Conservation (phyloP, 345 rosid genomes). For the Streptanthus diversifolius region DNA sequence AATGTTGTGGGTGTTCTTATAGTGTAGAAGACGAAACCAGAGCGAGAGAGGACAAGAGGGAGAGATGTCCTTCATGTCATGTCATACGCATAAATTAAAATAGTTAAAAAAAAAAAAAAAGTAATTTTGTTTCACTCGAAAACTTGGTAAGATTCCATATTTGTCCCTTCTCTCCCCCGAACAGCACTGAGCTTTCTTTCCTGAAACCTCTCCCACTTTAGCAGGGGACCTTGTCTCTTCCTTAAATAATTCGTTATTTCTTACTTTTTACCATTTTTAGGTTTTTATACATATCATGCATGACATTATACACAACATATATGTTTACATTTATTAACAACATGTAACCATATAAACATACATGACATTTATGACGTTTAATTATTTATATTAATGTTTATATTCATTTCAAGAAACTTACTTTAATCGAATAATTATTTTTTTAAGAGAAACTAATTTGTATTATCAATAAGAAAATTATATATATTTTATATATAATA, state of each 20-base stretch:
- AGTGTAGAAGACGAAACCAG: slow-evolving; percentile 27
- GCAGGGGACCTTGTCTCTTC: slow-evolving; percentile 52
- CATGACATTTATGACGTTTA: not conserved
- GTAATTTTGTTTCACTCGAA: slow-evolving; percentile 26
- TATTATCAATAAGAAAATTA: not conserved
- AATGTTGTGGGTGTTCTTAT: slow-evolving; percentile 31
- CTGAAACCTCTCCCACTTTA: slow-evolving; percentile 43
- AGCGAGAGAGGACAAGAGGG: slow-evolving; percentile 10
- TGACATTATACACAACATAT: not conserved
- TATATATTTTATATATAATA: not conserved
- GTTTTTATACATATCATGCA: not conserved
- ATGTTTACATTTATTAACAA: not conserved
- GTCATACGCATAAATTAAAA: slow-evolving; percentile 9
- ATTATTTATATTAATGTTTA: not conserved
- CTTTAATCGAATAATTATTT: not conserved
- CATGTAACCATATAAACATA: not conserved
- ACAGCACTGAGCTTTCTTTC: slow-evolving; percentile 29
- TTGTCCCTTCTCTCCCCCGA: slow-evolving; percentile 10
- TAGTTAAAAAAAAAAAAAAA: slow-evolving; percentile 29
- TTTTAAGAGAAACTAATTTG: not conserved
- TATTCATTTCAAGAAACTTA: not conserved
- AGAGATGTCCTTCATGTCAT: slow-evolving; percentile 39
- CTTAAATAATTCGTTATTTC: slow-evolving; percentile 26
- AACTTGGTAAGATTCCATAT: slow-evolving; percentile 43
- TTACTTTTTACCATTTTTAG: not conserved